Base-by-base conservation (phyloP, 2,329 filamentous ascomycete genomes). In the Fusarium sp. region DNA sequence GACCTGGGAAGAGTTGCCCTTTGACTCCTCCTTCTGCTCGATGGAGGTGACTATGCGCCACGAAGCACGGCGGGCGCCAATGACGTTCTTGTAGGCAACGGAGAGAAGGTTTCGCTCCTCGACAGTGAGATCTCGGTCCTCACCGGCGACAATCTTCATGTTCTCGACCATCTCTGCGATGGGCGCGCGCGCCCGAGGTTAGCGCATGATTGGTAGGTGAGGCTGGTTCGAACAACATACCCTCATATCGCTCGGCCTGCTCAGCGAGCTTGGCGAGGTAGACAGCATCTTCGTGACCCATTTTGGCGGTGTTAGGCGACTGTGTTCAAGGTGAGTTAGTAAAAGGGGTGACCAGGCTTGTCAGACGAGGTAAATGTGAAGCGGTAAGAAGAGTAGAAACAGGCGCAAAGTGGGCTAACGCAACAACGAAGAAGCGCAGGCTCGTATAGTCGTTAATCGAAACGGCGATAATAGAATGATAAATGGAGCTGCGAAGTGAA, bases 21-120 rank as follows among this genome's bases (percentile, higher is more conserved):
- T 98, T 80, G 94, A 96, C 86, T 98, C 95, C 88, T 98, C 95
- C 91, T 98, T 98, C 85, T 98, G 95, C 87, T 98, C 95, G 83
- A 99, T 98, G 80, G 96, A 98, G 80, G 95, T 96, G 84, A 99
- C 96, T 84, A 99, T 98, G 85, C 96, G 91, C 96, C 96, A 99
- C 77, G 94, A 97, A 79, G 96, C 95, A 90, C 96, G 95, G 83
- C 96, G 92, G 80, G 96, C 96, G 79, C 96, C 96, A 78, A 99
- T 93, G 67, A 99, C 96, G 85, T 99, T 99, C 92, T 99, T 99
- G 92, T 99, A 99, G 81, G 96, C 96, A 79, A 98, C 96, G 72
- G 93, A 97, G 74, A 99, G 91, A 72, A 99, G 92, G 87, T 98
- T 98, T 83, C 96, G 93, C 90, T 99, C 96, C 83, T 98, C 96